phyloP scores from a whole-genome alignment of 495 filamentous ascomycete genomes.

The Aspergillus conjunctus region DNA sequence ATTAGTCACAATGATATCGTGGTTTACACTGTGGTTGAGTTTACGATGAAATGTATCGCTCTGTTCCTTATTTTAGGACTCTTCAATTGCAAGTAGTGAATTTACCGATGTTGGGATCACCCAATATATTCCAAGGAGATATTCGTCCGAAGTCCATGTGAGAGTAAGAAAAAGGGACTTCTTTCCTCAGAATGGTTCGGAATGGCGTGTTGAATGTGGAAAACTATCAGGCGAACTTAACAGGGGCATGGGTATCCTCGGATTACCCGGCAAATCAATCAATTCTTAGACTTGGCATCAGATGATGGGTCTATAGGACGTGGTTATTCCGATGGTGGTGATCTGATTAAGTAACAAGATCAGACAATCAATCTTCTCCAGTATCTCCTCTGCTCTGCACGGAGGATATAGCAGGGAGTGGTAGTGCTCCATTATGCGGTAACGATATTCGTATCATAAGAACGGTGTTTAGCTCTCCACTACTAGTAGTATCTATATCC shows the following conservation, averaged over 20 bases:
- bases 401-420: neutral
- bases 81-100: no score
- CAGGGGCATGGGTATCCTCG: conserved; percentile 2
- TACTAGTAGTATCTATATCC: no score
- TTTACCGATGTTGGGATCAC: no score
- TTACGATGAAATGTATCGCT: no score
- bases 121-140: neutral
- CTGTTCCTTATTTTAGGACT: no score
- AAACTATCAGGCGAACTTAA: neutral
- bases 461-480: no score
- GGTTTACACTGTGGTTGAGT: no score
- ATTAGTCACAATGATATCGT: no score
- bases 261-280: conserved; percentile 26
- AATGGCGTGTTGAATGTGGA: neutral
- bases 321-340: conserved; percentile 6
- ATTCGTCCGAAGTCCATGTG: neutral
- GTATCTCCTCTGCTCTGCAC: neutral
- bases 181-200: neutral
- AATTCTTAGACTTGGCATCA: conserved; percentile 24
- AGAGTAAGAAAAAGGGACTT: neutral
- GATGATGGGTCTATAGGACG: conserved; percentile 11
- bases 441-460: neutral
- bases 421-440: neutral
- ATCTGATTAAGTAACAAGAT: conserved; percentile 11
- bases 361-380: conserved; percentile 10